Conservation (phyloP, 2,329 filamentous ascomycete genomes). For the Emmonsiellopsis sp. region DNA sequence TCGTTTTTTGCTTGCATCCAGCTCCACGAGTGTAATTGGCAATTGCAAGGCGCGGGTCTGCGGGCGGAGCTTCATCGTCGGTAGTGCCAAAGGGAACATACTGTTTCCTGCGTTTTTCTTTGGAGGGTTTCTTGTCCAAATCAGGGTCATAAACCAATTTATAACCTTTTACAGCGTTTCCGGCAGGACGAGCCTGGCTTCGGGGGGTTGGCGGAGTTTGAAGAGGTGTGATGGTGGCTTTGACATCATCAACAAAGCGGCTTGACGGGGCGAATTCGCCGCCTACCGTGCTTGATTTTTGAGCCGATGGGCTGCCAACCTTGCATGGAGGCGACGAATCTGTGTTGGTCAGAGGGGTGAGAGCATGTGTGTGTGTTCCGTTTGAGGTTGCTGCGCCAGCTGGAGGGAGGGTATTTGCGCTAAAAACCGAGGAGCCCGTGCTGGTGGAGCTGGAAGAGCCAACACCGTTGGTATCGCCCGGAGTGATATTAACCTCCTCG, state of each 20-base stretch:
- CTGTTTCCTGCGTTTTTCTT: conserved; percentile 46
- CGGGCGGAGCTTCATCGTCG: conserved; percentile 58
- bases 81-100: conserved; percentile 50
- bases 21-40: conserved; percentile 51
- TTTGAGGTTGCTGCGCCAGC: conserved; percentile 47
- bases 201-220: conserved; percentile 36
- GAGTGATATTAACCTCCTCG: conserved; percentile 10
- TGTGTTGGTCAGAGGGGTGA: conserved; percentile 57
- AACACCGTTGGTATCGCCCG: conserved; percentile 47
- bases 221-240: conserved; percentile 30
- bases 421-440: conserved; percentile 63
- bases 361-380: conserved; percentile 42
- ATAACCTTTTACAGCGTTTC: conserved; percentile 46
- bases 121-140: conserved; percentile 47
- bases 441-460: conserved; percentile 66
- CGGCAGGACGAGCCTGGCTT: conserved; percentile 41
- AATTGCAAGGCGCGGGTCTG: conserved; percentile 71
- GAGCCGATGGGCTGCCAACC: conserved; percentile 43
- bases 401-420: conserved; percentile 42
- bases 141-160: conserved; percentile 55
- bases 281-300: conserved; percentile 26
- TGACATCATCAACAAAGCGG: conserved; percentile 20
- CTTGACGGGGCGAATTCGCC: conserved; percentile 23
- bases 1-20: conserved; percentile 56
- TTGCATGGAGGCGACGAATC: conserved; percentile 56